Percentiles rank a stretch among this genome's conserved stretches.
Evolutionary conservation across 225 moss, liverwort and hornwort genomes (phyloP).

Genomic region (Rhytidiadelphus loreus): DNA sequence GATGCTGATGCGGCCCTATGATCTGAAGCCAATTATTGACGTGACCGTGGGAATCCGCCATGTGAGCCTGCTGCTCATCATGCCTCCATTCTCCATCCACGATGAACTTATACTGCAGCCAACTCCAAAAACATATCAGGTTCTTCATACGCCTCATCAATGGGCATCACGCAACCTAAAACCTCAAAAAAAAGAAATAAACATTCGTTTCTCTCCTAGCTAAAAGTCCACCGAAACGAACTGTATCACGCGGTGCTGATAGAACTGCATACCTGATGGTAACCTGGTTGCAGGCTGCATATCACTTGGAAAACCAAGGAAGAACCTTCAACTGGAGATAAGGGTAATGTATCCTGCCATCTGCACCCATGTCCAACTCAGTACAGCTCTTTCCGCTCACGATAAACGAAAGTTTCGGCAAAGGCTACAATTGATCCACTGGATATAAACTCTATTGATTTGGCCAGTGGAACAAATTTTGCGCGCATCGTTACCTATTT

Average conservation of each 20-base stretch:
- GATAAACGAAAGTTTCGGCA: not conserved
- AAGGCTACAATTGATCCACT: not conserved
- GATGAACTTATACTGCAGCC: slow-evolving; percentile 89
- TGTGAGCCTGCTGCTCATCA: slow-evolving; percentile 74
- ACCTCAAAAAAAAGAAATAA: not conserved
- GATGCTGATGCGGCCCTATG: slow-evolving; percentile 38
- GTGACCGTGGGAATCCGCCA: slow-evolving; percentile 81
- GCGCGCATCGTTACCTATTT: not conserved
- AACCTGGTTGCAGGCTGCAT: slow-evolving; percentile 87
- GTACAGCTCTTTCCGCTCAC: not conserved
- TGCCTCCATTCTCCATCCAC: slow-evolving; percentile 98
- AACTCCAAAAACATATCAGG: not conserved
- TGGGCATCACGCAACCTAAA: not conserved
- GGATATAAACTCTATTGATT: not conserved
- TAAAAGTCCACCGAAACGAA: not conserved
- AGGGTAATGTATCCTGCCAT: slow-evolving; percentile 94
- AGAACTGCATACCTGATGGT: slow-evolving; percentile 62
- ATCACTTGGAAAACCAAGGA: slow-evolving; percentile 91
- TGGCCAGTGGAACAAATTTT: not conserved
- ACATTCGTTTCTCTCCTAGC: not conserved
- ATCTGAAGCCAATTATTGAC: slow-evolving; percentile 91
- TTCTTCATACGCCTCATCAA: not conserved
- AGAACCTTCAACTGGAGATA: slow-evolving; percentile 92
- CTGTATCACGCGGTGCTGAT: not conserved
- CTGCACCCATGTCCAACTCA: slow-evolving; percentile 30